A percentile compares a stretch with the other conserved stretches of the same genome.
phyloP scores from a whole-genome alignment of 352 stramenopile genomes.

The Hyphochytrium catenoides region DNA sequence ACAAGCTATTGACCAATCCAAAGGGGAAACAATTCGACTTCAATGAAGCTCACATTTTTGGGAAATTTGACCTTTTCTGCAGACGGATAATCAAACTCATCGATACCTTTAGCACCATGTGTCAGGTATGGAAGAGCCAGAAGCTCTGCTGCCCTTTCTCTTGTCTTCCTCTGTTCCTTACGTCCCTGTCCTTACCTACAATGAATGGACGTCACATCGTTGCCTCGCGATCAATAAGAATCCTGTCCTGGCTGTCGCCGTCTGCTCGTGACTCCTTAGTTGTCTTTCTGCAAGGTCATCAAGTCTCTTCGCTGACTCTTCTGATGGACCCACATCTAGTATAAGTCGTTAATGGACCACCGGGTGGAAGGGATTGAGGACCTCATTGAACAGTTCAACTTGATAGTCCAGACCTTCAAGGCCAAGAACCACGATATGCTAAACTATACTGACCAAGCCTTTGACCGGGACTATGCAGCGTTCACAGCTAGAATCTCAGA shows the following conservation, averaged over 20 bases:
- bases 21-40: constrained; percentile 74
- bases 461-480: constrained; percentile 76
- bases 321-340: too few relatives aligned
- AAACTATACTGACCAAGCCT: constrained; percentile 68
- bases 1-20: constrained; percentile 60
- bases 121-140: too few relatives aligned
- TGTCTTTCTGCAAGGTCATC: too few relatives aligned
- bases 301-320: too few relatives aligned
- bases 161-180: too few relatives aligned
- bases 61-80: constrained; percentile 71
- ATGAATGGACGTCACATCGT: too few relatives aligned
- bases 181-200: too few relatives aligned
- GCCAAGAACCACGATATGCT: constrained; percentile 52
- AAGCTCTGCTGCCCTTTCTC: too few relatives aligned
- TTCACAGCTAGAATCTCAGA: constrained; percentile 78
- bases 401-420: constrained; percentile 50
- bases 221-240: too few relatives aligned
- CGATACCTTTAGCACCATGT: constrained; percentile 71
- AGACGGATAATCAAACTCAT: constrained; percentile 63
- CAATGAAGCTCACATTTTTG: constrained; percentile 66
- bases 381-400: constrained; percentile 41
- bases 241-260: too few relatives aligned
- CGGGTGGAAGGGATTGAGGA: constrained; percentile 70
- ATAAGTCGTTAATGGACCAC: constrained; percentile 54
- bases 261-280: too few relatives aligned